Conservation (phyloP, 163 green algal species). For the Picocystis sp. region DNA sequence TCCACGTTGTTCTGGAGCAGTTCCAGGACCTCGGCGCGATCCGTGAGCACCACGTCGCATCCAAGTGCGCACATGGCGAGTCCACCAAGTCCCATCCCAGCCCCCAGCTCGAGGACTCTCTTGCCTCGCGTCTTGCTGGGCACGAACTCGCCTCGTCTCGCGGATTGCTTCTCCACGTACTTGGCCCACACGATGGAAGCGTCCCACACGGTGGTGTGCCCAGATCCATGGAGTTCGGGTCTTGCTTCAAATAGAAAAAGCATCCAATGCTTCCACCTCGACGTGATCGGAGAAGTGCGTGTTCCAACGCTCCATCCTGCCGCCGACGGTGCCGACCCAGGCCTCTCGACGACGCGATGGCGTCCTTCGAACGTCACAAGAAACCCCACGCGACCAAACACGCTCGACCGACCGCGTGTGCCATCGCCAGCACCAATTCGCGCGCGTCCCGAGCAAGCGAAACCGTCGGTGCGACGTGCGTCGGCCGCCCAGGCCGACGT, state of each 20-base stretch:
- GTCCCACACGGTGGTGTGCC: constrained; percentile 86
- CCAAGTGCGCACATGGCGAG: constrained; percentile 45
- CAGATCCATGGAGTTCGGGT: constrained; percentile 59
- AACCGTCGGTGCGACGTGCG: no score
- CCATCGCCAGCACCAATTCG: no score
- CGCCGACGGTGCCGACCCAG: no score
- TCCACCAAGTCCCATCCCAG: constrained; percentile 46
- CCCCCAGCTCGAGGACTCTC: constrained; percentile 41
- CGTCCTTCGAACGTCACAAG: no score
- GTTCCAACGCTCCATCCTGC: no score
- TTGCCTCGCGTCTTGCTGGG: constrained; percentile 36
- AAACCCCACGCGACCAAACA: no score
- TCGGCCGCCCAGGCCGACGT: no score
- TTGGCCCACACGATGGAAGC: constrained; percentile 76
- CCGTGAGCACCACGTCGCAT: constrained; percentile 42
- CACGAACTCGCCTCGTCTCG: constrained; percentile 49
- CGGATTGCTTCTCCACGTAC: constrained; percentile 58
- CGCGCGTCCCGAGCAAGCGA: no score
- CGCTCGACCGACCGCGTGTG: no score
- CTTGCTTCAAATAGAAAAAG: constrained; percentile 22
- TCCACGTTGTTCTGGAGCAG: constrained; percentile 43
- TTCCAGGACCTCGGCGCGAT: constrained; percentile 36
- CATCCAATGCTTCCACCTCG: no score
- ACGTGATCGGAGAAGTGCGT: no score
- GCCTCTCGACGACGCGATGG: no score